These are phyloP conservation scores for Penicillium coffeae DNA, from an alignment of 495 filamentous ascomycete genomes.

Conservation along the genomic window DNA sequence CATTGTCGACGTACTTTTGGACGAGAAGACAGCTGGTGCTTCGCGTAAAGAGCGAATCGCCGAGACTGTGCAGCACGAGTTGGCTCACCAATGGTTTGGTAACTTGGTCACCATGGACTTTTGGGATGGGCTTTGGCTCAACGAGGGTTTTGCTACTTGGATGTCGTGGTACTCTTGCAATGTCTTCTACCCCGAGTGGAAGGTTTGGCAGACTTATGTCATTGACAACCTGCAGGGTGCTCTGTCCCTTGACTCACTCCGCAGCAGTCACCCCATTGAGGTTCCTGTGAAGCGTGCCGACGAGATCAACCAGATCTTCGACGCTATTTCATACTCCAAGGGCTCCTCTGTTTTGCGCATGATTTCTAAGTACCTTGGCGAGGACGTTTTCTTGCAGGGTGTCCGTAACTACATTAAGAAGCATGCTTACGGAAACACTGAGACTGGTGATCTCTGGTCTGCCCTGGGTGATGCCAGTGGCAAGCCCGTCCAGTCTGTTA, in stretches of 20 bases:
- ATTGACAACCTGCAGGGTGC: constrained; percentile 87
- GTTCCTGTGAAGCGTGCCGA: constrained; percentile 92
- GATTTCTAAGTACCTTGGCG: constrained; percentile 93
- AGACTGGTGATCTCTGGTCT: constrained; percentile 88
- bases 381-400: constrained; percentile 90
- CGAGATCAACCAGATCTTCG: constrained; percentile 98
- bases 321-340: constrained; percentile 96
- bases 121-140: constrained; percentile 98
- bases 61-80: constrained; percentile 92
- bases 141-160: constrained; percentile 98
- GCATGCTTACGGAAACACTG: constrained; percentile 72
- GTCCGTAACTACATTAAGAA: constrained; percentile 90
- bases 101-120: constrained; percentile 99
- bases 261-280: constrained; percentile 95
- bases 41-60: constrained; percentile 90
- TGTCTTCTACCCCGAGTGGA: constrained; percentile 93
- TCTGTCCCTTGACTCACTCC: constrained; percentile 80
- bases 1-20: constrained; percentile 84
- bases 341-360: constrained; percentile 94
- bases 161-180: constrained; percentile 59
- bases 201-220: constrained; percentile 96
- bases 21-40: constrained; percentile 89
- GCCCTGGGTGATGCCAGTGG: constrained; percentile 86
- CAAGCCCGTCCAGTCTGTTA: constrained; percentile 74
- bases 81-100: constrained; percentile 99